phyloP scores from a whole-genome alignment of 441 rosid genomes.

The Raphanus hybrid region DNA sequence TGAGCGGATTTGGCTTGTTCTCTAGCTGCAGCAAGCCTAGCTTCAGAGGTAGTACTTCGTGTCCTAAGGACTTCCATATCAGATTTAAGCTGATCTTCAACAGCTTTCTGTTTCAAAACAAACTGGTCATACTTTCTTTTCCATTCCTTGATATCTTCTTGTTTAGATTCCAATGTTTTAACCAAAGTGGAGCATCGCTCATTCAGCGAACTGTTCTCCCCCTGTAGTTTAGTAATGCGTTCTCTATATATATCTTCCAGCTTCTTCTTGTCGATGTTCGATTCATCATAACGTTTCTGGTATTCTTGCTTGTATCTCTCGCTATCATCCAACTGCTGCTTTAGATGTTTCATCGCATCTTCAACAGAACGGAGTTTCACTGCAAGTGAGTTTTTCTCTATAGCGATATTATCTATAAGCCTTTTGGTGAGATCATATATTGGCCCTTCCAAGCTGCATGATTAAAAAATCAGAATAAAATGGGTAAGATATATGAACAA shows the following conservation, averaged over 20 bases:
- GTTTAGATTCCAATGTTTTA: conserved; percentile 76
- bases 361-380: conserved; percentile 88
- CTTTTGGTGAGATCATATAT: conserved; percentile 82
- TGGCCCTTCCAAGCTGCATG: conserved; percentile 89
- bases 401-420: conserved; percentile 78
- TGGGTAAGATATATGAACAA: neutral
- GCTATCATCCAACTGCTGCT: conserved; percentile 89
- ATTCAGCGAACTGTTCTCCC: conserved; percentile 74
- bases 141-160: conserved; percentile 80
- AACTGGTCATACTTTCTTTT: conserved; percentile 77
- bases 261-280: conserved; percentile 89
- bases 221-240: conserved; percentile 82
- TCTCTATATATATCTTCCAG: conserved; percentile 82
- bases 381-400: conserved; percentile 84
- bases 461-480: conserved; percentile 21
- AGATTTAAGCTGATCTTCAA: conserved; percentile 73
- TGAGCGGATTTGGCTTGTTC: conserved; percentile 89
- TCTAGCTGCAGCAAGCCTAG: conserved; percentile 93
- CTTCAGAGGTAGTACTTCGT: conserved; percentile 91
- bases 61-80: conserved; percentile 84
- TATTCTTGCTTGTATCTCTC: conserved; percentile 85
- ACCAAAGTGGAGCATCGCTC: conserved; percentile 82
- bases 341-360: conserved; percentile 82
- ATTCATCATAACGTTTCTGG: conserved; percentile 92
- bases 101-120: conserved; percentile 78